Evolutionary conservation across 1,284 basidiomycete species (phyloP), one percentile per base, ranked within the genome.

Genomic region (Ganoderma lingzhi): DNA sequence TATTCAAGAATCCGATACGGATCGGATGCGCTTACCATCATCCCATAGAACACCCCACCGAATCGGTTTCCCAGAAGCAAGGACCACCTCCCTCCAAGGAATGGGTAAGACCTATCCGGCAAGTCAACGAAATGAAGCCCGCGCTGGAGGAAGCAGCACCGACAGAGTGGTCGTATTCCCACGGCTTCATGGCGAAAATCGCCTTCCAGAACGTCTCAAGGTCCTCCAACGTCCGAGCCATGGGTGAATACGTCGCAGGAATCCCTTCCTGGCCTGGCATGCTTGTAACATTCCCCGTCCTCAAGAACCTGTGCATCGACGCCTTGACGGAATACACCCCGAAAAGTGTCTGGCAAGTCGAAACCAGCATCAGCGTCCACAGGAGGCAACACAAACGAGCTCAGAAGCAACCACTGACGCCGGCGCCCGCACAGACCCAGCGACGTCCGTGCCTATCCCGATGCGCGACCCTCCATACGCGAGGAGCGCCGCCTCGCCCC

Each of bases 391-490:
- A 10, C 56, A 1, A 23, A 12, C 45, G 32, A 45, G 10, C 1
- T 14, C 19, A 6, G 53, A 53, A 19, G 35, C 30, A 55, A 42
- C 72, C 93, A 90, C 94, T 73, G 88, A 89, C 9, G 93, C 88
- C 0, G 94, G 94, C 28, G 92, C 88, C 2, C 94, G 85, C 32
- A 96, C 85, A 37, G 89, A 91, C 14, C 92, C 92, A 42, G 85
- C 87, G 68, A 93, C 88, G 75, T 94, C 93, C 9, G 88, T 88
- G 8, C 93, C 94, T 69, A 95, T 86, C 2, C 93, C 94, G 41
- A 94, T 81, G 12, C 90, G 85, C 4, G 89, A 88, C 0, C 91
- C 93, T 37, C 92, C 91, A 67, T 83, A 87, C 0, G 89, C 91
- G 35, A 94, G 82, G 0, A 93, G 81, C 1, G 91, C 92, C 0